phyloP scores from a whole-genome alignment of 2,329 filamentous ascomycete genomes.

The Epicoccum nigrum region DNA sequence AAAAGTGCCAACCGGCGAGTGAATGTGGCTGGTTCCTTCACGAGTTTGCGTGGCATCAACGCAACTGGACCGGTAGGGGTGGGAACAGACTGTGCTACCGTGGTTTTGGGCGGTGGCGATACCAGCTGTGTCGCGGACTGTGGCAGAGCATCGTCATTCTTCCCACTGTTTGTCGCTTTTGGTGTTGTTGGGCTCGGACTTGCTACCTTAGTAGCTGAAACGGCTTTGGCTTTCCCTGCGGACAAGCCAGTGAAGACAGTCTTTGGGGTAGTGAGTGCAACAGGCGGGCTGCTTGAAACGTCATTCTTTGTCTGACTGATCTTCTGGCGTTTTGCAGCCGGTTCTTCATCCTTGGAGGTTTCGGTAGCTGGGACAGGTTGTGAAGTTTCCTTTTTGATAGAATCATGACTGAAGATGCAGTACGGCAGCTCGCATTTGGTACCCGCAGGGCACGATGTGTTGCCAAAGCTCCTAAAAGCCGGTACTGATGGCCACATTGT shows the following conservation, averaged over 20 bases:
- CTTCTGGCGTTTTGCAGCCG: conserved; percentile 41
- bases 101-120: conserved; percentile 38
- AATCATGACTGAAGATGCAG: conserved; percentile 65
- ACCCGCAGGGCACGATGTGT: conserved; percentile 57
- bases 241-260: conserved; percentile 35
- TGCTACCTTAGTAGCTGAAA: conserved; percentile 14
- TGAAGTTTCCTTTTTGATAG: conserved; percentile 14
- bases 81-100: conserved; percentile 17
- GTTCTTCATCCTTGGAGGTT: conserved; percentile 13
- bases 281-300: background rate
- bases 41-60: conserved; percentile 71
- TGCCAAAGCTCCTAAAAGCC: conserved; percentile 34
- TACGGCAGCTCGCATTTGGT: conserved; percentile 57
- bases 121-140: conserved; percentile 36
- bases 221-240: conserved; percentile 21
- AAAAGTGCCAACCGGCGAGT: conserved; percentile 51
- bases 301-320: conserved; percentile 25
- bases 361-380: conserved; percentile 4
- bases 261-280: conserved; percentile 12
- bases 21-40: conserved; percentile 53
- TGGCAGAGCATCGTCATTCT: conserved; percentile 18
- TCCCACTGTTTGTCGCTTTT: conserved; percentile 11
- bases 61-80: conserved; percentile 52
- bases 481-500: conserved; percentile 41
- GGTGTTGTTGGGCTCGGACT: background rate